Percentiles rank a stretch among this genome's conserved stretches.
These are phyloP conservation scores for Chenopodium album DNA, from an alignment of 148 eudicot genomes.

Conservation along the genomic window DNA sequence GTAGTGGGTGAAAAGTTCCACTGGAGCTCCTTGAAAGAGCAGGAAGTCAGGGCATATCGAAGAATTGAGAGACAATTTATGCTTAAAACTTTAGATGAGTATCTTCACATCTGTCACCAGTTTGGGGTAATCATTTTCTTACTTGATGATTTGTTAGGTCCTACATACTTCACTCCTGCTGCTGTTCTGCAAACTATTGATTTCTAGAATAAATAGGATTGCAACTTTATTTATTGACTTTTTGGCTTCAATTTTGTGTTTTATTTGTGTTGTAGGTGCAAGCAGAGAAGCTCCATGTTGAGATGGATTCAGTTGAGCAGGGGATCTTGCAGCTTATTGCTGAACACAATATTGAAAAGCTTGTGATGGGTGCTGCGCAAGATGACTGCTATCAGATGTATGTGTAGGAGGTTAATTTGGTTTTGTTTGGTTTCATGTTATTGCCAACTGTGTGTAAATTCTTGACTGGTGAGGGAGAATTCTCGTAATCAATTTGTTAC, in stretches of 20 bases:
- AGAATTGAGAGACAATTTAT: slow-evolving; percentile 58
- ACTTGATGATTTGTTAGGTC: background rate
- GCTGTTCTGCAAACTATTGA: background rate
- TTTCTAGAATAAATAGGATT: background rate
- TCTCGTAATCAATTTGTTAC: background rate
- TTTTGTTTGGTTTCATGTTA: background rate
- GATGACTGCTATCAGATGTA: slow-evolving; percentile 59
- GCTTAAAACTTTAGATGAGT: slow-evolving; percentile 48
- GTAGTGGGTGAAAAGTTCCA: slow-evolving; percentile 60
- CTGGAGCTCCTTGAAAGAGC: slow-evolving; percentile 42
- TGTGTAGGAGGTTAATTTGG: background rate
- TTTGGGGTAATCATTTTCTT: slow-evolving; percentile 54
- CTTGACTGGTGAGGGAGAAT: background rate
- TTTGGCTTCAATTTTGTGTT: background rate
- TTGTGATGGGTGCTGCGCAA: slow-evolving; percentile 89
- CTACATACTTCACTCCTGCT: background rate
- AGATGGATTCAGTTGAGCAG: slow-evolving; percentile 61
- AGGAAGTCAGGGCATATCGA: slow-evolving; percentile 46
- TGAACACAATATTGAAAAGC: slow-evolving; percentile 54
- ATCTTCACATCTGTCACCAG: slow-evolving; percentile 43
- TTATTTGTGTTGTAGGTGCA: slow-evolving; percentile 37
- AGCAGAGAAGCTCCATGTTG: slow-evolving; percentile 49
- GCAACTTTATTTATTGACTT: background rate
- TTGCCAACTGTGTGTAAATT: background rate
- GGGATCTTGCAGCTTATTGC: slow-evolving; percentile 74